Evolutionary conservation across 2,329 filamentous ascomycete genomes (phyloP), one percentile per base, ranked within the genome.

Genomic region (Diaporthe sp.): DNA sequence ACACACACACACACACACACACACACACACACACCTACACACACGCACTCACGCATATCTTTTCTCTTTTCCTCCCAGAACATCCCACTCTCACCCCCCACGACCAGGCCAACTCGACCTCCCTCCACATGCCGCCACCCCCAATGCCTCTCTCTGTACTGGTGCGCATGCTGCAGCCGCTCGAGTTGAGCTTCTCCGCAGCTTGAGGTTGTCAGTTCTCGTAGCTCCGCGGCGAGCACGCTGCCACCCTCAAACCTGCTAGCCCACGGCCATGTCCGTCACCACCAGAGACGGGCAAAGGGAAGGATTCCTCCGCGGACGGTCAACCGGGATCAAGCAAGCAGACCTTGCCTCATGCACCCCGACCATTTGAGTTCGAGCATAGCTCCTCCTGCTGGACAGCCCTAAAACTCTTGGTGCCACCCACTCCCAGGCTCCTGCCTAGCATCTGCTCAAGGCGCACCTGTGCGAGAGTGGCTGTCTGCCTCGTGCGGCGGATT

Each of bases 161-260:
- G 33, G 28, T 22, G 40, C 35, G n/a, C 57, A 55, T 55, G 57
- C 17, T 40, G 64, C 64, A 68, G 47, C 52, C 15, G 52, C 17
- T 47, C 52, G 40, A 58, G 22, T 30, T 47, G 58, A 64, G 57
- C 57, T 72, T 52, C 35, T 64, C 55, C 69, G 67, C 28, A 64
- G 70, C 58, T 42, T 54, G 64, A 54, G 47, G 22, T 22, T 64
- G 69, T 57, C 45, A 45, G 19, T 60, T 33, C 28, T 45, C n/a
- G n/a, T 55, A 72, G 45, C 60, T 64, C 57, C 55, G 54, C n/a
- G 74, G 71, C 15, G 69, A 76, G 55, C 64, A 54, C 45, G n/a
- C 57, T 42, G 54, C 45, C 33, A 57, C 50, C 66, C 19, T 22
- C 33, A 38, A 38, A 4, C 25, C 7, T 54, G 33, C 57, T 52